Conservation (phyloP, 495 filamentous ascomycete genomes). For the Penicillium flavigenum region DNA sequence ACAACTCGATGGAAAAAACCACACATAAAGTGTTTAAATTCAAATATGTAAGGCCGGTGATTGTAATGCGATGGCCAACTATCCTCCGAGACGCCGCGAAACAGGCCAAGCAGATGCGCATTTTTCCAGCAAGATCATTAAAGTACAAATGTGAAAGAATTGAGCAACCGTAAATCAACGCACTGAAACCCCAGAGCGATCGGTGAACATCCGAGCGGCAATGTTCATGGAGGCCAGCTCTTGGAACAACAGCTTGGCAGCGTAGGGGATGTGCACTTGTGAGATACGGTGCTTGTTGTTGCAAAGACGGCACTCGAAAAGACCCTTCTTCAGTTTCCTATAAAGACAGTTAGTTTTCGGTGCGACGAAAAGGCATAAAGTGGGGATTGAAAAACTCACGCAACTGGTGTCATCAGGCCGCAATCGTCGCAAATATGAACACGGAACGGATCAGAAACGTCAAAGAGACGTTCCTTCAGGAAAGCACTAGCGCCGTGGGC, state of each 20-base stretch:
- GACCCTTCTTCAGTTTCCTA: slow-evolving; percentile 91
- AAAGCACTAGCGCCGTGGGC: slow-evolving; percentile 94
- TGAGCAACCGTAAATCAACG: slow-evolving; percentile 30
- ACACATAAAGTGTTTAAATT: slow-evolving; percentile 14
- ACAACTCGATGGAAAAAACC: not conserved
- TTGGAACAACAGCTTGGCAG: slow-evolving; percentile 97
- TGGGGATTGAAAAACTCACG: slow-evolving; percentile 62
- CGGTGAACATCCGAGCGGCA: slow-evolving; percentile 92
- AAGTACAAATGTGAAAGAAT: slow-evolving; percentile 24
- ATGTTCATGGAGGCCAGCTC: slow-evolving; percentile 98
- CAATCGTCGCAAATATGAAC: slow-evolving; percentile 99
- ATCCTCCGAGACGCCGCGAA: slow-evolving; percentile 31
- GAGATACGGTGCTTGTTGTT: slow-evolving; percentile 98
- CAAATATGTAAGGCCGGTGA: slow-evolving; percentile 31
- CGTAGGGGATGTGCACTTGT: slow-evolving; percentile 95
- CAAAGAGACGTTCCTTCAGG: slow-evolving; percentile 95
- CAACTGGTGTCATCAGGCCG: slow-evolving; percentile 97
- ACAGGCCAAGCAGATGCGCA: slow-evolving; percentile 23
- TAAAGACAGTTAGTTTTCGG: slow-evolving; percentile 24
- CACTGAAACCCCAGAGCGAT: slow-evolving; percentile 53
- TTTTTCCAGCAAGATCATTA: slow-evolving; percentile 34
- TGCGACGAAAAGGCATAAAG: slow-evolving; percentile 3
- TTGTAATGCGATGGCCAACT: slow-evolving; percentile 23
- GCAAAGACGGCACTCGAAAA: slow-evolving; percentile 95
- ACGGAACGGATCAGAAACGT: slow-evolving; percentile 96